phyloP scores from a whole-genome alignment of 495 filamentous ascomycete species.

The Aspergillus conjunctus region DNA sequence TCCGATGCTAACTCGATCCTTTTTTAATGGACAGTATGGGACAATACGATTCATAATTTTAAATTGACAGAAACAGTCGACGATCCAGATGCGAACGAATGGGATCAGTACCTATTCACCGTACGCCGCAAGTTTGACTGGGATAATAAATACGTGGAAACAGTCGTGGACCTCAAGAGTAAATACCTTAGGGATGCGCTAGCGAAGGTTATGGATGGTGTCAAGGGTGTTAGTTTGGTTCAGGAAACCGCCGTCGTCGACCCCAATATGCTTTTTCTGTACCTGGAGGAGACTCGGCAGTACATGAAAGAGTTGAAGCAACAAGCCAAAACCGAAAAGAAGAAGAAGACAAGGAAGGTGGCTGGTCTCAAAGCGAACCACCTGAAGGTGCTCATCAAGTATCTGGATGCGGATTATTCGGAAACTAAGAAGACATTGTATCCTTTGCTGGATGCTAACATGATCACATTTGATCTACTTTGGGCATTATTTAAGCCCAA shows the following conservation, averaged over 20 bases:
- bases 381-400: constrained; percentile 76
- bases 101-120: constrained; percentile 84
- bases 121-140: constrained; percentile 84
- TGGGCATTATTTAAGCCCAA: constrained; percentile 95
- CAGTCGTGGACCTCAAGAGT: constrained; percentile 84
- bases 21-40: constrained; percentile 58
- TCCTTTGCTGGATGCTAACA: constrained; percentile 78
- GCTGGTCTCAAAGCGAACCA: constrained; percentile 58
- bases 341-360: constrained; percentile 66
- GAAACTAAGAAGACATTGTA: constrained; percentile 79
- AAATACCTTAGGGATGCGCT: constrained; percentile 74
- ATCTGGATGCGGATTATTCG: constrained; percentile 80
- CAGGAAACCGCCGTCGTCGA: constrained; percentile 79
- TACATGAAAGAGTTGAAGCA: constrained; percentile 69
- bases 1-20: constrained; percentile 3
- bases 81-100: constrained; percentile 70
- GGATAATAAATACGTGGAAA: constrained; percentile 82
- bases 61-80: constrained; percentile 80
- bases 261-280: constrained; percentile 87
- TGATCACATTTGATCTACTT: constrained; percentile 86
- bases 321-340: constrained; percentile 60
- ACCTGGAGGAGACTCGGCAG: constrained; percentile 73
- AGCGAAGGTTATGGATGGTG: constrained; percentile 73
- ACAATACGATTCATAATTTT: constrained; percentile 78
- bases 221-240: constrained; percentile 79